Evolutionary conservation across 2,329 filamentous ascomycete species (phyloP).

Genomic region (Boeremia exigua): DNA sequence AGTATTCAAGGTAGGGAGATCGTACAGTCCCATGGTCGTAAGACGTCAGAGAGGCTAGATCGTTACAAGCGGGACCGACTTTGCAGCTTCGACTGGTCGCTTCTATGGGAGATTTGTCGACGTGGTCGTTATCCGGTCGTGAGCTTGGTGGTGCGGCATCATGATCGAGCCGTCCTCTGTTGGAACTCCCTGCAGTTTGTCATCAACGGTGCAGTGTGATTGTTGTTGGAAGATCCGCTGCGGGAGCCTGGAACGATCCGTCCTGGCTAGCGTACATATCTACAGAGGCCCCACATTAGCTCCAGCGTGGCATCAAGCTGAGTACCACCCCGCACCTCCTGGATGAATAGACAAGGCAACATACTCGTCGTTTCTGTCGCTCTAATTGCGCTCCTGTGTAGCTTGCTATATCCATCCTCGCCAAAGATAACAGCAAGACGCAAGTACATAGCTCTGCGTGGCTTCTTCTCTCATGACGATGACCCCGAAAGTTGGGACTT

Average conservation of each 20-base stretch:
- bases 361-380: background rate
- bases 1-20: too few species aligned
- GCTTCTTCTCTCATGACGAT: slow-evolving; percentile 24
- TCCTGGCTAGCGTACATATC: background rate
- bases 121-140: too few species aligned
- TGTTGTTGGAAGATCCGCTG: background rate
- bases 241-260: background rate
- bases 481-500: slow-evolving; percentile 24
- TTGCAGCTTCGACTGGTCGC: too few species aligned
- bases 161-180: too few species aligned
- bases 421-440: slow-evolving; percentile 7
- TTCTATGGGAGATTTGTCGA: too few species aligned
- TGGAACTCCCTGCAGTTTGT: too few species aligned
- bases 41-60: too few species aligned
- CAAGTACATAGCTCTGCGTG: slow-evolving; percentile 17
- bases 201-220: too few species aligned
- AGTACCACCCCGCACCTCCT: background rate
- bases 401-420: background rate
- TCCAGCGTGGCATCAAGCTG: background rate
- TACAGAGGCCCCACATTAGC: background rate
- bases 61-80: too few species aligned
- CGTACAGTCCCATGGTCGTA: too few species aligned
- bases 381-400: background rate
- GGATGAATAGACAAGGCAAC: background rate
- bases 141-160: too few species aligned